Evolutionary conservation across 345 rosid genomes (phyloP).

Genomic region (Aquilaria yunnanensis): DNA sequence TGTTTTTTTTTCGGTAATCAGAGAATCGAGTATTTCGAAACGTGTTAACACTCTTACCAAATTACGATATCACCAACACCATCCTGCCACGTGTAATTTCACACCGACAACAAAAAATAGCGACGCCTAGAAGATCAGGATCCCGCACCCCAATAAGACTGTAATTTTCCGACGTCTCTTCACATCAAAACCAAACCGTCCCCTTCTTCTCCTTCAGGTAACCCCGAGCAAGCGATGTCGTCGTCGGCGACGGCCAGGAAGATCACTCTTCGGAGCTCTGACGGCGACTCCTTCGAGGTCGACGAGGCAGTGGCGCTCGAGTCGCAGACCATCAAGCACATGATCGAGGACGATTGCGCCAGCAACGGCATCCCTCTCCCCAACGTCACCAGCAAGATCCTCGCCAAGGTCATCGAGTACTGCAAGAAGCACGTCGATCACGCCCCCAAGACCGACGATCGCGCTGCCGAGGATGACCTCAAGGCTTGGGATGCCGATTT

Average conservation of each 20-base stretch:
- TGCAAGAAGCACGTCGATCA: slow-evolving; percentile 63
- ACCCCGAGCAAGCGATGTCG: slow-evolving; percentile 21
- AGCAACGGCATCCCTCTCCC: slow-evolving; percentile 59
- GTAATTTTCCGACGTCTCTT: no score
- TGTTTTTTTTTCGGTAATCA: no score
- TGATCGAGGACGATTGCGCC: slow-evolving; percentile 66
- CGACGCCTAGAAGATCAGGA: no score
- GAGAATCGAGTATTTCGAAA: no score
- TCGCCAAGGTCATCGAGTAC: slow-evolving; percentile 75
- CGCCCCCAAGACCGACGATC: slow-evolving; percentile 13
- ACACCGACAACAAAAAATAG: no score
- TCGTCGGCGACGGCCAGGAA: slow-evolving; percentile 20
- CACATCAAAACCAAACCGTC: no score
- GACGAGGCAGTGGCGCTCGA: slow-evolving; percentile 57
- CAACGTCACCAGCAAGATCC: slow-evolving; percentile 67
- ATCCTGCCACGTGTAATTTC: no score
- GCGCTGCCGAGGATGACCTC: slow-evolving; percentile 25
- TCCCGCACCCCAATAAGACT: no score
- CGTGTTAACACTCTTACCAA: no score
- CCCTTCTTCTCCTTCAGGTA: no score
- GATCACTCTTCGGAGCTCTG: slow-evolving; percentile 51
- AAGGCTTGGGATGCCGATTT: slow-evolving; percentile 57
- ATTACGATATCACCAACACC: no score
- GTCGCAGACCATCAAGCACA: slow-evolving; percentile 57
- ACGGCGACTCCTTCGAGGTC: slow-evolving; percentile 62